Percentiles rank a stretch among this genome's conserved stretches.
Conservation (phyloP, 305 asterid species). For the Stenogyne calaminthoides region DNA sequence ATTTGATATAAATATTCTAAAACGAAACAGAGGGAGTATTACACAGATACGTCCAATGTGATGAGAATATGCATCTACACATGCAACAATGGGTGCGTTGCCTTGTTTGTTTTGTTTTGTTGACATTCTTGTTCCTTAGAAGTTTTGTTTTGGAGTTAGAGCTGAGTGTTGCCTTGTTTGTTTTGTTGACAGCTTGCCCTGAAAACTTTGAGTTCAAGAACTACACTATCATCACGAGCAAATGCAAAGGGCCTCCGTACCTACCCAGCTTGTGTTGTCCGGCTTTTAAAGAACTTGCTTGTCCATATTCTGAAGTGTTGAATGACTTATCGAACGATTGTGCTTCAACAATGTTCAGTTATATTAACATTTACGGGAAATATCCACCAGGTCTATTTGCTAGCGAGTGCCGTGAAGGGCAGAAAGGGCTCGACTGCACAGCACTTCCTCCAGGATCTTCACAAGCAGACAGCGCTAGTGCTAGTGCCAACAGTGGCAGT, state of each 20-base stretch:
- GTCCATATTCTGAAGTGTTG: slow-evolving; percentile 47
- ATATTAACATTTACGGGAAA: slow-evolving; percentile 71
- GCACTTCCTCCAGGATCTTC: slow-evolving; percentile 39
- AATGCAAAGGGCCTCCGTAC: slow-evolving; percentile 77
- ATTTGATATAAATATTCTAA: no score
- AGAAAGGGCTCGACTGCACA: slow-evolving; percentile 63
- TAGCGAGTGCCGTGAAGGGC: slow-evolving; percentile 54
- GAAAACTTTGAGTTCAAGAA: slow-evolving; percentile 72
- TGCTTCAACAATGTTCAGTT: slow-evolving; percentile 83
- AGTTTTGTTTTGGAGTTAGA: not conserved
- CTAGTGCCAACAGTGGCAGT: slow-evolving; percentile 10
- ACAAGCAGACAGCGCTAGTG: slow-evolving; percentile 18
- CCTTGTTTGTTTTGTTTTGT: not conserved
- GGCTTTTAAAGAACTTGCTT: slow-evolving; percentile 56
- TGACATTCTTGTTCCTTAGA: no score
- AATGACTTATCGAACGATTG: slow-evolving; percentile 74
- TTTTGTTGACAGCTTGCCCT: slow-evolving; percentile 60
- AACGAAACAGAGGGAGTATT: no score
- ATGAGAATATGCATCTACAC: not conserved
- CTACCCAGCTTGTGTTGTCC: slow-evolving; percentile 53
- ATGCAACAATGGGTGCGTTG: not conserved
- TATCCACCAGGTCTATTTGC: slow-evolving; percentile 83
- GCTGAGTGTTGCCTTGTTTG: not conserved
- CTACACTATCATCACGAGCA: slow-evolving; percentile 71
- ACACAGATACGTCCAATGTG: no score